Conservation (phyloP, 2,329 filamentous ascomycete species). For the Dryadomyces quercus-mongolicae region DNA sequence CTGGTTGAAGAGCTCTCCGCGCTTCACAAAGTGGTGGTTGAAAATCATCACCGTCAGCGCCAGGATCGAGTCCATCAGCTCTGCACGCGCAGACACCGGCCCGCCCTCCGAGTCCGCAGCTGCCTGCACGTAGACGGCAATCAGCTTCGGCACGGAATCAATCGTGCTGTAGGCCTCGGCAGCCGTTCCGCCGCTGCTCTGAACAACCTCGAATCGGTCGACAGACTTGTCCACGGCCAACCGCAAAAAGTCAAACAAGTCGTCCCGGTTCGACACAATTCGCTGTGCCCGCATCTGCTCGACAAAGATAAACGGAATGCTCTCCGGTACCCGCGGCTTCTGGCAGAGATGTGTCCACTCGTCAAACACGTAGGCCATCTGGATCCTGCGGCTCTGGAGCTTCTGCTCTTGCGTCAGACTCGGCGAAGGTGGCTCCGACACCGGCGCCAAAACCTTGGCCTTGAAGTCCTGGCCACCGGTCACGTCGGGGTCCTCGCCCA, state of each 20-base stretch:
- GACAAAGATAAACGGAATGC: conserved; percentile 63
- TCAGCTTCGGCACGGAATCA: conserved; percentile 73
- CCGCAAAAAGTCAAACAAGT: conserved; percentile 69
- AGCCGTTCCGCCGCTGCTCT: conserved; percentile 47
- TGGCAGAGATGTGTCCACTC: conserved; percentile 84
- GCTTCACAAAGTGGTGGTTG: conserved; percentile 72
- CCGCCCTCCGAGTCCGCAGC: conserved; percentile 46
- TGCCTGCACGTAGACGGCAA: conserved; percentile 63
- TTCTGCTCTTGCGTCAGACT: conserved; percentile 37
- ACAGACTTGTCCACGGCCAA: conserved; percentile 71
- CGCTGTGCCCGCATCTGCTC: conserved; percentile 68
- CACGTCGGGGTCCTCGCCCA: conserved; percentile 58
- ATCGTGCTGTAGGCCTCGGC: conserved; percentile 47
- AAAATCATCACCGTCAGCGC: conserved; percentile 69
- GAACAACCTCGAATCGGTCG: conserved; percentile 61
- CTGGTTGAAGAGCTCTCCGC: conserved; percentile 72
- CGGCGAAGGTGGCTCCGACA: conserved; percentile 27
- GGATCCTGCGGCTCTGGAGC: conserved; percentile 53
- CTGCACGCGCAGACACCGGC: conserved; percentile 41
- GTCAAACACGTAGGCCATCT: conserved; percentile 89
- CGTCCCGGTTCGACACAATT: conserved; percentile 61
- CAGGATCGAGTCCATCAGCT: conserved; percentile 67
- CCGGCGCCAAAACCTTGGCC: conserved; percentile 37
- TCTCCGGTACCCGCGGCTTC: conserved; percentile 64
- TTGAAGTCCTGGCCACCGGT: conserved; percentile 59